Evolutionary conservation across 257 asterid genomes (phyloP).

Genomic region (Striga asiatica): DNA sequence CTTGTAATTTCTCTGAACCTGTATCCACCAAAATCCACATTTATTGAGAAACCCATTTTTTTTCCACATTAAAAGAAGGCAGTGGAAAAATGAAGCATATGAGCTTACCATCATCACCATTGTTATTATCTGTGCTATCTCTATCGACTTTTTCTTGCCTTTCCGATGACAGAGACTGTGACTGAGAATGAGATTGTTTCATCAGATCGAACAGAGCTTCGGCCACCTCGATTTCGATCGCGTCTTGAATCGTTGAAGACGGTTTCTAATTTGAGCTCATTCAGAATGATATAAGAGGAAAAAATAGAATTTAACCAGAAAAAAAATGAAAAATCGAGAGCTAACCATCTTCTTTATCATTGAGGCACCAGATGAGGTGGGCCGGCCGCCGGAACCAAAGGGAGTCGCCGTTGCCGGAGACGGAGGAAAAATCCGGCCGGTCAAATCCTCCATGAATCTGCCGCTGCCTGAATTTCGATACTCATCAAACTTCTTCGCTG

Average conservation of each 20-base stretch:
- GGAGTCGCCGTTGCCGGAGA: slow-evolving; percentile 19
- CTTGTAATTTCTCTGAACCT: slow-evolving; percentile 27
- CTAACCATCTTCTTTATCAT: no score
- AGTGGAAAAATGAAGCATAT: background rate
- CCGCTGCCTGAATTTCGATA: slow-evolving; percentile 24
- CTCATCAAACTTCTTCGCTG: slow-evolving; percentile 32
- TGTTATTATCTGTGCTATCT: slow-evolving; percentile 16
- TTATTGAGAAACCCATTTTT: slow-evolving; percentile 5
- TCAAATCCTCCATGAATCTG: slow-evolving; percentile 23
- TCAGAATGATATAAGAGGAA: no score
- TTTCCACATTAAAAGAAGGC: background rate
- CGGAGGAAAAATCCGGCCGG: slow-evolving; percentile 24
- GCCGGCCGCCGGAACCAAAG: no score
- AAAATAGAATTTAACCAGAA: no score
- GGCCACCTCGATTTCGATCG: slow-evolving; percentile 60
- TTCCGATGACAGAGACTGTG: slow-evolving; percentile 23
- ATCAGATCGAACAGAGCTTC: slow-evolving; percentile 68
- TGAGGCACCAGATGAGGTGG: no score
- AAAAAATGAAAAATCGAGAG: no score
- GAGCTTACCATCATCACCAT: slow-evolving; percentile 22
- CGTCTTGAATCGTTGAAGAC: slow-evolving; percentile 30
- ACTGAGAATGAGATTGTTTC: slow-evolving; percentile 39
- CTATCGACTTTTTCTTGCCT: slow-evolving; percentile 17
- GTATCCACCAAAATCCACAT: slow-evolving; percentile 32
- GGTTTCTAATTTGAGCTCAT: slow-evolving; percentile 18